Percentiles rank a stretch among this genome's conserved stretches.
phyloP scores from a whole-genome alignment of 2,329 filamentous ascomycete species.

The Nothomitra cinnamomea region DNA sequence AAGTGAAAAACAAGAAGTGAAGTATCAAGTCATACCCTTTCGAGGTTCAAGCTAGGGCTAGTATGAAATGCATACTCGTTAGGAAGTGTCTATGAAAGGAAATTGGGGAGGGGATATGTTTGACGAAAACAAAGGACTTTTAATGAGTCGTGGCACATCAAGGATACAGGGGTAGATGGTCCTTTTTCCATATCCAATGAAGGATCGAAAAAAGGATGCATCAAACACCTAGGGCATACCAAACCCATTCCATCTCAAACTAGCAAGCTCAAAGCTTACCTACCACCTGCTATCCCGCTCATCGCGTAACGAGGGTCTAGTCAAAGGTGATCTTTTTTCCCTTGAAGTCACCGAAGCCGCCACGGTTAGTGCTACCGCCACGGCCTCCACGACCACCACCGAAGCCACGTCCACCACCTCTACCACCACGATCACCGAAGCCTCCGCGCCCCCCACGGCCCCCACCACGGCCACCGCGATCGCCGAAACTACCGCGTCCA shows the following conservation, averaged over 20 bases:
- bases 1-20: too few species aligned
- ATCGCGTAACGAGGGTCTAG: neutral
- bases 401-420: slow-evolving; percentile 27
- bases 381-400: slow-evolving; percentile 28
- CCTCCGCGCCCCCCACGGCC: slow-evolving; percentile 34
- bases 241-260: neutral
- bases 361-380: slow-evolving; percentile 29
- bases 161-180: neutral
- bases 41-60: too few species aligned
- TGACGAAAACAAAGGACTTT: neutral
- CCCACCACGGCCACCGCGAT: slow-evolving; percentile 23
- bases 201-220: neutral
- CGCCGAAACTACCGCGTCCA: slow-evolving; percentile 22
- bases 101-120: neutral
- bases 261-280: too few species aligned
- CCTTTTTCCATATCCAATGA: neutral
- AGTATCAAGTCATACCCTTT: too few species aligned
- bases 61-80: too few species aligned
- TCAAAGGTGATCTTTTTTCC: slow-evolving; percentile 36
- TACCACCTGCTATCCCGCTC: neutral
- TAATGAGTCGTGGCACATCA: neutral
- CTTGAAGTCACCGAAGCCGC: slow-evolving; percentile 41
- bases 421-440: slow-evolving; percentile 22
- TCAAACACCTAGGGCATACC: neutral
- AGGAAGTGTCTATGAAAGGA: too few species aligned